Conservation (phyloP, 345 rosid species). For the Noccaea bulbosa region DNA sequence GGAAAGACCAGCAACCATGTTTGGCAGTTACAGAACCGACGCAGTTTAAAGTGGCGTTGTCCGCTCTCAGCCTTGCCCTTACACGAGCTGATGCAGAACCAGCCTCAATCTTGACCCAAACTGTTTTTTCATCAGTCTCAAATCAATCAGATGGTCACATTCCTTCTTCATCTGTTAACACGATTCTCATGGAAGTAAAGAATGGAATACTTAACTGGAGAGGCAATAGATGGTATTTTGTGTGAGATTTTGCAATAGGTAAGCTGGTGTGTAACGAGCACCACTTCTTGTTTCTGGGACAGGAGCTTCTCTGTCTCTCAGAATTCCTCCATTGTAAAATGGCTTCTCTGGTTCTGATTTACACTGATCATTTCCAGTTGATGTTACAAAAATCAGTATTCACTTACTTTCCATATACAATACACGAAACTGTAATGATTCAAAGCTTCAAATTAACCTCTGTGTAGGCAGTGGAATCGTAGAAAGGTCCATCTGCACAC, state of each 20-base stretch:
- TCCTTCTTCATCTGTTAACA: not conserved
- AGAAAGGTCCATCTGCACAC: slow-evolving; percentile 58
- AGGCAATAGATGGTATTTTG: slow-evolving; percentile 62
- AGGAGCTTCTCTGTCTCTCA: slow-evolving; percentile 40
- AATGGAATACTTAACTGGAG: slow-evolving; percentile 57
- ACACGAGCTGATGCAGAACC: slow-evolving; percentile 56
- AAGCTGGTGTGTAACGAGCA: slow-evolving; percentile 53
- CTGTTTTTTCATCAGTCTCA: not conserved
- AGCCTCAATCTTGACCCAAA: slow-evolving; percentile 66
- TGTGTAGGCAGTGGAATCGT: slow-evolving; percentile 72
- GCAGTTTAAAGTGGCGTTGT: slow-evolving; percentile 47
- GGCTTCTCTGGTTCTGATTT: slow-evolving; percentile 61
- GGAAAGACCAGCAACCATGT: slow-evolving; percentile 90
- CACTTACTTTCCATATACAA: not conserved
- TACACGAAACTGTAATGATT: not conserved
- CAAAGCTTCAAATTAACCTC: slow-evolving; percentile 50
- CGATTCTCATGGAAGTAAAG: too few species aligned
- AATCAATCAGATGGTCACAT: not conserved
- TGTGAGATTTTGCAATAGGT: slow-evolving; percentile 57
- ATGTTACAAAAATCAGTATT: not conserved
- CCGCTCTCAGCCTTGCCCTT: slow-evolving; percentile 67
- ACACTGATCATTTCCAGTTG: slow-evolving; percentile 56
- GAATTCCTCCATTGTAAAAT: slow-evolving; percentile 77
- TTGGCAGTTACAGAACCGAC: slow-evolving; percentile 71
- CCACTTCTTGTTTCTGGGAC: slow-evolving; percentile 7